Conservation (phyloP, 2,329 filamentous ascomycete genomes). For the Rosellinia necatrix region DNA sequence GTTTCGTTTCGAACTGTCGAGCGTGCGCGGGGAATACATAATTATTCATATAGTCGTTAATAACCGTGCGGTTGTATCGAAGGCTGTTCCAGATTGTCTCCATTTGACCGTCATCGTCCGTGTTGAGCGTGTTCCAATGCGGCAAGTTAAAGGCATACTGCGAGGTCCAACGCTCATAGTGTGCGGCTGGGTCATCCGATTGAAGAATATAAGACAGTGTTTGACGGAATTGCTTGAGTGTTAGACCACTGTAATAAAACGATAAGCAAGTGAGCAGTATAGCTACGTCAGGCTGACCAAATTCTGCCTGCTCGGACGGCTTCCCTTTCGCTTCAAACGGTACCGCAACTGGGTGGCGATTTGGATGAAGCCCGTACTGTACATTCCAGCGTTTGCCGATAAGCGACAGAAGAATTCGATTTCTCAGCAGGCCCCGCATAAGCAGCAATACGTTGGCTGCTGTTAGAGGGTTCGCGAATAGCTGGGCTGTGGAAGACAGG, state of each 20-base stretch:
- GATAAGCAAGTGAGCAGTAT: slow-evolving; percentile 68
- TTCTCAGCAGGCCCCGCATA: no score
- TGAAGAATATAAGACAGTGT: slow-evolving; percentile 55
- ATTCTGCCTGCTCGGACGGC: slow-evolving; percentile 66
- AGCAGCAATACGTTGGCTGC: no score
- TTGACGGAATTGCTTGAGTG: slow-evolving; percentile 51
- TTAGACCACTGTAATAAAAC: slow-evolving; percentile 68
- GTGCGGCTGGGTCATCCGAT: slow-evolving; percentile 58
- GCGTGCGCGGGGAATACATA: slow-evolving; percentile 69
- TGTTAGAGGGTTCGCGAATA: no score
- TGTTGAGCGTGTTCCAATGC: slow-evolving; percentile 61
- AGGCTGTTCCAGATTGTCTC: slow-evolving; percentile 54
- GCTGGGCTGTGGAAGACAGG: no score
- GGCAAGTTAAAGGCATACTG: slow-evolving; percentile 46
- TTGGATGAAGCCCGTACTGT: no score
- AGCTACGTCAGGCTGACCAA: slow-evolving; percentile 68
- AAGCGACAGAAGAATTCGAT: no score
- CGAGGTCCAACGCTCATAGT: slow-evolving; percentile 58
- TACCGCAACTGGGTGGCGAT: no score
- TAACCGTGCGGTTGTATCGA: slow-evolving; percentile 50
- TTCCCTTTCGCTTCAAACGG: no score
- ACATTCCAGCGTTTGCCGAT: no score
- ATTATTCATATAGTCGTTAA: slow-evolving; percentile 65
- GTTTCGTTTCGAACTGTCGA: slow-evolving; percentile 65
- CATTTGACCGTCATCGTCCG: slow-evolving; percentile 59